Percentiles rank a stretch among this genome's conserved stretches.
Conservation (phyloP, 441 rosid genomes). For the Arabidopsis hybrid region DNA sequence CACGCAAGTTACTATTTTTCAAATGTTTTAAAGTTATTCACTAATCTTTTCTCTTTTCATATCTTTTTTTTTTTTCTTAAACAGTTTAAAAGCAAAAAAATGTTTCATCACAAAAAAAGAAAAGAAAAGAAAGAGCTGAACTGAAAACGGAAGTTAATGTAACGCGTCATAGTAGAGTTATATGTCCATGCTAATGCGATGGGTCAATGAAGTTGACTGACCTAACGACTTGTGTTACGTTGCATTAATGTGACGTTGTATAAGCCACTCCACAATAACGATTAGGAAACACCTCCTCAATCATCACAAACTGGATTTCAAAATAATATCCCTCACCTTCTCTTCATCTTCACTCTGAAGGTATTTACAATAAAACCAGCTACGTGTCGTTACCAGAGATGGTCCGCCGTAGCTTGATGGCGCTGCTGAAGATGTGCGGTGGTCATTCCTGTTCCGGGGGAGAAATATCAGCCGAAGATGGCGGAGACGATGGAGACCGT, state of each 20-base stretch:
- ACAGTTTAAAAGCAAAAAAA: neutral
- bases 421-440: slow-evolving; percentile 42
- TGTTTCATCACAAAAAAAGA: neutral
- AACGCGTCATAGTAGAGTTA: slow-evolving; percentile 37
- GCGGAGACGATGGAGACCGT: slow-evolving; percentile 41
- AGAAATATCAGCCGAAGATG: slow-evolving; percentile 27
- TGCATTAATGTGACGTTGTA: neutral
- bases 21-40: neutral
- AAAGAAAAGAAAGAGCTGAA: neutral
- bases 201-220: slow-evolving; percentile 40
- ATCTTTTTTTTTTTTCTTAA: neutral
- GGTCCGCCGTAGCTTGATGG: slow-evolving; percentile 49
- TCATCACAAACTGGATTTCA: slow-evolving; percentile 9
- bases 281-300: neutral
- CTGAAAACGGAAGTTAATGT: slow-evolving; percentile 17
- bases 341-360: slow-evolving; percentile 18
- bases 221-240: slow-evolving; percentile 26
- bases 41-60: no score
- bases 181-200: slow-evolving; percentile 19
- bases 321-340: neutral
- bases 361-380: neutral
- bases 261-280: slow-evolving; percentile 18
- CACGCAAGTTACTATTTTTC: neutral
- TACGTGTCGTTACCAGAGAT: slow-evolving; percentile 28
- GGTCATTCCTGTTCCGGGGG: slow-evolving; percentile 26